Evolutionary conservation across 2,329 filamentous ascomycete species (phyloP).

Genomic region (Colletotrichum trifolii): DNA sequence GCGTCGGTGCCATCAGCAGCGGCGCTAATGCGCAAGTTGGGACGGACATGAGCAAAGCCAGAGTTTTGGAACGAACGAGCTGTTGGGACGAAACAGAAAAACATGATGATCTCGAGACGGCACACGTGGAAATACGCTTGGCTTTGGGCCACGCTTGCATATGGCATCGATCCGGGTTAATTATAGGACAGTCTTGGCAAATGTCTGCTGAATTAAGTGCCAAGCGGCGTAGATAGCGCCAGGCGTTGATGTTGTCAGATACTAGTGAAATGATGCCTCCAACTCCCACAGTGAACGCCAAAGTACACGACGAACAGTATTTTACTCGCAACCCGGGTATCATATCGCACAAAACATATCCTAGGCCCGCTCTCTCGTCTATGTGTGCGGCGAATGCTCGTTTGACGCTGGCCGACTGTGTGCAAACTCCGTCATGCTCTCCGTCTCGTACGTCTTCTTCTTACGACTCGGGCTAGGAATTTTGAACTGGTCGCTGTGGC

Average conservation of each 20-base stretch:
- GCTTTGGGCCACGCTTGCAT: background rate
- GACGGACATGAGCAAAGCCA: conserved; percentile 16
- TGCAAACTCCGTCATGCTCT: conserved; percentile 64
- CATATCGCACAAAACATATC: conserved; percentile 14
- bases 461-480: conserved; percentile 39
- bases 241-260: no score
- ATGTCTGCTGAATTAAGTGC: no score
- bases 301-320: background rate
- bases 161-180: background rate
- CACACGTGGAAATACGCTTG: conserved; percentile 2
- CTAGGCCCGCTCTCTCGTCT: background rate
- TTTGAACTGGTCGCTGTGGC: conserved; percentile 47
- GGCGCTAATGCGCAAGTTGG: background rate
- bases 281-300: background rate
- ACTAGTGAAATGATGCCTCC: no score
- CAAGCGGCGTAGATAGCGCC: no score
- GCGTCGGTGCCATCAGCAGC: no score
- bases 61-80: background rate
- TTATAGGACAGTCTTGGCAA: no score
- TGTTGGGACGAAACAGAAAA: conserved; percentile 12
- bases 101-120: conserved; percentile 1
- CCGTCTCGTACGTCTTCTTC: conserved; percentile 55
- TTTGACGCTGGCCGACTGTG: conserved; percentile 51
- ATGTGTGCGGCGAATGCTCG: conserved; percentile 37
- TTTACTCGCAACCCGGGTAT: conserved; percentile 16